Conservation (phyloP, 2,329 filamentous ascomycete species). For the Aplosporella prunicola region DNA sequence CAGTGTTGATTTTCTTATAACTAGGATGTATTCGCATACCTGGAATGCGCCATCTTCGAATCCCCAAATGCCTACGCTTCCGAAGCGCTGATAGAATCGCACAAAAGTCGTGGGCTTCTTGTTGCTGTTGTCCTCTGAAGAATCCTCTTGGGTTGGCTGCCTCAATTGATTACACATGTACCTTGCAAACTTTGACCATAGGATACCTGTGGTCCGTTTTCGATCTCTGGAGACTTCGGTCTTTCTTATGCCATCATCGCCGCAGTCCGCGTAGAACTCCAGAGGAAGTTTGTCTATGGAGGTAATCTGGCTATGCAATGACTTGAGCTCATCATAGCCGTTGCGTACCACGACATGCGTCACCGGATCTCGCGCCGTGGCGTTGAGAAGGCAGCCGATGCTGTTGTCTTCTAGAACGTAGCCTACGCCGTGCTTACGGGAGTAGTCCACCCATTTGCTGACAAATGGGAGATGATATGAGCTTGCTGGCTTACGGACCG, state of each 20-base stretch:
- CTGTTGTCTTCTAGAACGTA: conserved; percentile 77
- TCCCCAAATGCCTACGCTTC: conserved; percentile 72
- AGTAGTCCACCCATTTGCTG: conserved; percentile 80
- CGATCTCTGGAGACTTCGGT: conserved; percentile 52
- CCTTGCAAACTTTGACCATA: conserved; percentile 59
- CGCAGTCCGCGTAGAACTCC: conserved; percentile 66
- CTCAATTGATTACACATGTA: conserved; percentile 50
- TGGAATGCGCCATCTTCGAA: conserved; percentile 73
- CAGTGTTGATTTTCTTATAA: conserved; percentile 12
- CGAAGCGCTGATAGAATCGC: conserved; percentile 72
- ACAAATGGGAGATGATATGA: conserved; percentile 47
- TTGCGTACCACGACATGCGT: conserved; percentile 63
- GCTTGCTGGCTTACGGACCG: conserved; percentile 41
- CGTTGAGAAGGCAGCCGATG: conserved; percentile 55
- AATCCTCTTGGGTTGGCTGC: conserved; percentile 30
- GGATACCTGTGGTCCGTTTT: conserved; percentile 48
- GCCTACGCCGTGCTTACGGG: conserved; percentile 74
- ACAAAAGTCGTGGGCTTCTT: conserved; percentile 40
- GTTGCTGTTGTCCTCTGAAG: conserved; percentile 30
- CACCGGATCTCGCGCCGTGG: conserved; percentile 45
- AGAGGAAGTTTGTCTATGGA: conserved; percentile 38
- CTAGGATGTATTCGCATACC: conserved; percentile 34
- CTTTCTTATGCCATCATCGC: conserved; percentile 52
- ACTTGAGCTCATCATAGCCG: conserved; percentile 60
- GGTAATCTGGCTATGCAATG: conserved; percentile 52